These are phyloP conservation scores for Phyllosticta citrichinensis DNA, from an alignment of 2,329 filamentous ascomycete species.

Conservation along the genomic window DNA sequence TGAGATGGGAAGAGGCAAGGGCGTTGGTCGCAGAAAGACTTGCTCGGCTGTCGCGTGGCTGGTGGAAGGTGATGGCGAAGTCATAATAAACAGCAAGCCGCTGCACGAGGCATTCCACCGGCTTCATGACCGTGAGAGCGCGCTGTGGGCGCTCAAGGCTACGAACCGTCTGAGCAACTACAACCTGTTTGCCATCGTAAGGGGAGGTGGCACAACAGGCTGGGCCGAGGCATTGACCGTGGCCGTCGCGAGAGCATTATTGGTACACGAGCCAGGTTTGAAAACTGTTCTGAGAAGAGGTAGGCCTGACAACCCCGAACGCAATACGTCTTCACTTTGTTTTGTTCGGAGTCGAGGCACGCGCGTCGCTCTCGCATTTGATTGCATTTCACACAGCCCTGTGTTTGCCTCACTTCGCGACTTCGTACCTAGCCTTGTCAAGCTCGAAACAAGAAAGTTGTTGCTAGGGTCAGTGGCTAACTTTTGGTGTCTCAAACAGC, in stretches of 20 bases:
- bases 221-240: constrained; percentile 92
- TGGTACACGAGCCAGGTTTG: constrained; percentile 84
- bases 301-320: constrained; percentile 41
- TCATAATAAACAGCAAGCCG: constrained; percentile 82
- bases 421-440: constrained; percentile 1
- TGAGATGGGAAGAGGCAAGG: constrained; percentile 65
- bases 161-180: constrained; percentile 87
- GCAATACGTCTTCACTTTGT: neutral
- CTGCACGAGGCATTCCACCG: constrained; percentile 73
- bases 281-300: constrained; percentile 82
- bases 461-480: constrained; percentile 31
- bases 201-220: constrained; percentile 83
- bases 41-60: constrained; percentile 77
- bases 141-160: constrained; percentile 77
- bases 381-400: neutral
- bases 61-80: constrained; percentile 86
- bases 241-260: constrained; percentile 75
- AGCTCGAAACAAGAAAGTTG: neutral
- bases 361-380: neutral
- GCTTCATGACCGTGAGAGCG: constrained; percentile 88
- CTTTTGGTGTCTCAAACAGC: constrained; percentile 45
- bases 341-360: neutral
- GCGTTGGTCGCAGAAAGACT: constrained; percentile 77
- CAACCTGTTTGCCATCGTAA: constrained; percentile 81
- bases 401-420: constrained; percentile 1